Conservation (phyloP, 1,284 basidiomycete genomes). For the Clitocybe nebularis region DNA sequence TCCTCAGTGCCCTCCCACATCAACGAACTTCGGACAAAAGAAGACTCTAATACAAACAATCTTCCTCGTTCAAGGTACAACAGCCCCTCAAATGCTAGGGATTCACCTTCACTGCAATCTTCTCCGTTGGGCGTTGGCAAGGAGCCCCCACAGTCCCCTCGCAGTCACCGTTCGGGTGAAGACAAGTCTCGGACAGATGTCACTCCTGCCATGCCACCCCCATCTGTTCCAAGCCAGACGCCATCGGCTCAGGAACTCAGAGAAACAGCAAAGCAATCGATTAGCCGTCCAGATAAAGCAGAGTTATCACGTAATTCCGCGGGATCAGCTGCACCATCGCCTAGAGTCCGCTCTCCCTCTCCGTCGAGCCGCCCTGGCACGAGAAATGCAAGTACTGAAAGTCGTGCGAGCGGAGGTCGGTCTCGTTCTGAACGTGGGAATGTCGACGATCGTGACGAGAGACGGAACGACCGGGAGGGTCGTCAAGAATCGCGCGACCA, state of each 20-base stretch:
- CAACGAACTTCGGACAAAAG: slow-evolving; percentile 18
- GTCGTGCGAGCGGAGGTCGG: slow-evolving; percentile 64
- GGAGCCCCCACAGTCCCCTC: slow-evolving; percentile 41
- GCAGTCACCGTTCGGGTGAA: slow-evolving; percentile 28
- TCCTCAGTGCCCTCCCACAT: slow-evolving; percentile 18
- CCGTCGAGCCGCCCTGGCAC: slow-evolving; percentile 65
- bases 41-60: slow-evolving; percentile 11
- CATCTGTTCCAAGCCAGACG: slow-evolving; percentile 74
- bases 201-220: slow-evolving; percentile 68
- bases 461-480: slow-evolving; percentile 40
- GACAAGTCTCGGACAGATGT: slow-evolving; percentile 30
- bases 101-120: slow-evolving; percentile 17
- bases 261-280: slow-evolving; percentile 68
- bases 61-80: slow-evolving; percentile 18
- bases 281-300: slow-evolving; percentile 39
- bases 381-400: slow-evolving; percentile 67
- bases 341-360: slow-evolving; percentile 61
- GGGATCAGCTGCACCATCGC: slow-evolving; percentile 50
- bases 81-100: slow-evolving; percentile 19
- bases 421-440: slow-evolving; percentile 46
- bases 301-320: slow-evolving; percentile 41
- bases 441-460: slow-evolving; percentile 50
- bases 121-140: slow-evolving; percentile 21
- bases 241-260: slow-evolving; percentile 75
- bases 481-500: slow-evolving; percentile 40